Base-by-base conservation (phyloP, 108 stramenopile species). In the Cyclotella choctawhatcheeana region DNA sequence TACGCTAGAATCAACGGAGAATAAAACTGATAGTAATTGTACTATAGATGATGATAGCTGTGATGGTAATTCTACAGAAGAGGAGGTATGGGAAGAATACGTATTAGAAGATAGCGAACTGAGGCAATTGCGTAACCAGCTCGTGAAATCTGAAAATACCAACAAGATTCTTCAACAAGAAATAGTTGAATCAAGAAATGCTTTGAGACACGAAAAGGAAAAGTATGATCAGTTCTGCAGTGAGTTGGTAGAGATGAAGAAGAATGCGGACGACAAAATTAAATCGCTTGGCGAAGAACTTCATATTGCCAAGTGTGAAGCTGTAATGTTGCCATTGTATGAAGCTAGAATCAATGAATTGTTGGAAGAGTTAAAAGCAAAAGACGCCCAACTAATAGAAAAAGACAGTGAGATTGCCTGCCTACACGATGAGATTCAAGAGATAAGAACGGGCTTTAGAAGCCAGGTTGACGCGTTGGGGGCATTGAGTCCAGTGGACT, bases 1-100 rank as follows among this genome's bases (percentile, higher is more conserved):
- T 2, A 31, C n/a, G 12, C 1, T 29, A 8, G 55, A 56, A 56
- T 12, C 29, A 56, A 33, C 32, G 14, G 45, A 64, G 8, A 48
- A 17, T 2, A 67, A 47, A 52, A 35, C 48, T 22, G 65, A 50
- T 25, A 35, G 31, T 51, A 67, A 47, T 29, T 32, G 34, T 18
- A 53, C 47, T 29, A 51, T 53, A 14, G 44, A 50, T n/a, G 31
- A 34, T 16, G 32, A 33, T 37, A 25, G 34, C 21, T 53, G 29
- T 12, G 44, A 43, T n/a, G 62, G 25, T 64, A 18, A 64, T n/a
- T 53, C 65, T 35, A 45, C 32, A 12, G 65, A 67, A 21, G 16
- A 34, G 21, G 65, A 67, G 8, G 65, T 50, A 14, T 67, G 65
- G 65, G 65, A 67, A 25, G 51, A 52, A 50, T 67, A 67, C 35